phyloP scores from a whole-genome alignment of 1,284 basidiomycete genomes.

The Fomitopsis betulina region DNA sequence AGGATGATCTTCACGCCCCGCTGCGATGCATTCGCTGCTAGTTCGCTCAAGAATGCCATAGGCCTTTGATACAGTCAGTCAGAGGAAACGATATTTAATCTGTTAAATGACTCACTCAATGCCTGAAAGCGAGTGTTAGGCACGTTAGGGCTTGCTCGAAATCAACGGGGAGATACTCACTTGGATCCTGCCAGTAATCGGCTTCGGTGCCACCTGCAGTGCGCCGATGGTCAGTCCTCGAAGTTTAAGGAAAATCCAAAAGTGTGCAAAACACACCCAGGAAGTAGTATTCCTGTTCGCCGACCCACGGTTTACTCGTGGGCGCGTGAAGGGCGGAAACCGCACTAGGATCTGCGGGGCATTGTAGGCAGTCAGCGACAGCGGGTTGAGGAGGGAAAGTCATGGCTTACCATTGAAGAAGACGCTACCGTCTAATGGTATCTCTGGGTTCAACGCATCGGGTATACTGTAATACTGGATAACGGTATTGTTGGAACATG shows the following conservation, averaged over 20 bases:
- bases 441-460: constrained; percentile 30
- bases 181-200: constrained; percentile 36
- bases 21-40: constrained; percentile 56
- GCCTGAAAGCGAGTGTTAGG: constrained; percentile 26
- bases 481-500: not conserved
- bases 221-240: not conserved
- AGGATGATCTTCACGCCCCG: constrained; percentile 49
- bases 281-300: constrained; percentile 25
- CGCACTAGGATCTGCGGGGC: constrained; percentile 41
- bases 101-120: constrained; percentile 36
- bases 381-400: not conserved
- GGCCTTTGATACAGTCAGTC: constrained; percentile 35
- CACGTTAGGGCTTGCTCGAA: not conserved
- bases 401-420: constrained; percentile 56
- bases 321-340: constrained; percentile 66
- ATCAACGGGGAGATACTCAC: constrained; percentile 25
- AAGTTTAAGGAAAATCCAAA: not conserved
- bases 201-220: constrained; percentile 6
- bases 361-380: not conserved
- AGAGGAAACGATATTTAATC: not conserved
- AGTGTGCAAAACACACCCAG: constrained; percentile 13
- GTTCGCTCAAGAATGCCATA: constrained; percentile 57
- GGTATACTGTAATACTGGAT: constrained; percentile 28
- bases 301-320: constrained; percentile 53
- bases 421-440: constrained; percentile 26